Evolutionary conservation across 192 early-diverging fungal species (phyloP), one percentile per base, ranked within the genome.

Genomic region (Entomortierella lignicola): DNA sequence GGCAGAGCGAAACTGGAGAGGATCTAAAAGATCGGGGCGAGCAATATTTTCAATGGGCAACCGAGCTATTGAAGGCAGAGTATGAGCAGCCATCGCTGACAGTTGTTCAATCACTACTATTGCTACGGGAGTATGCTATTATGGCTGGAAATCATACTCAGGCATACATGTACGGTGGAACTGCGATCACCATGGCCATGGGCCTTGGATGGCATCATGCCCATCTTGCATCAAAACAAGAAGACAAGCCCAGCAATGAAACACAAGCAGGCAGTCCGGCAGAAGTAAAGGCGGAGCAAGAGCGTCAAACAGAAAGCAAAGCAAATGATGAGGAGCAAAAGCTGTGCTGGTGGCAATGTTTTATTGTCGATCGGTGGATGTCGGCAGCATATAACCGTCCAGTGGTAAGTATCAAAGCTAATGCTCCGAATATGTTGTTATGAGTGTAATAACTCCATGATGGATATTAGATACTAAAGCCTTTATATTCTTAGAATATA

Each of bases 281-380:
- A 18, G 58, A 17, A 12, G 25, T 34, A 8, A 44, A 34, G 26
- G 29, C 48, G 39, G 63, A 60, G 39, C 34, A 60, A 34, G 54
- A 66, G 4, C 20, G 66, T 34, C 51, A 56, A 48, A 61, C n/a
- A 25, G 72, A 77, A 25, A 55, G 26, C 31, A 77, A 63, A 23
- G 51, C 37, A 4, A 54, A 44, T 11, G 75, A 60, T 13, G 75
- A 79, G 18, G 75, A 79, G 25, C 75, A 79, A 34, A 69, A 29
- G 52, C n/a, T 70, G n/a, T 79, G 75, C 21, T 79, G 75, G 75
- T 79, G 75, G 75, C 75, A 79, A n/a, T 79, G 75, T 55, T 79
- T 79, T 50, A 79, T 79, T 26, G 57, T 79, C 20, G 75, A 79
- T 51, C 75, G 75, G 25, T 79, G 75, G 75, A 79, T 79, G 75